A percentile compares a stretch with the other conserved stretches of the same genome.
phyloP scores from a whole-genome alignment of 192 early-diverging fungal genomes.

The Backusella luteola region DNA sequence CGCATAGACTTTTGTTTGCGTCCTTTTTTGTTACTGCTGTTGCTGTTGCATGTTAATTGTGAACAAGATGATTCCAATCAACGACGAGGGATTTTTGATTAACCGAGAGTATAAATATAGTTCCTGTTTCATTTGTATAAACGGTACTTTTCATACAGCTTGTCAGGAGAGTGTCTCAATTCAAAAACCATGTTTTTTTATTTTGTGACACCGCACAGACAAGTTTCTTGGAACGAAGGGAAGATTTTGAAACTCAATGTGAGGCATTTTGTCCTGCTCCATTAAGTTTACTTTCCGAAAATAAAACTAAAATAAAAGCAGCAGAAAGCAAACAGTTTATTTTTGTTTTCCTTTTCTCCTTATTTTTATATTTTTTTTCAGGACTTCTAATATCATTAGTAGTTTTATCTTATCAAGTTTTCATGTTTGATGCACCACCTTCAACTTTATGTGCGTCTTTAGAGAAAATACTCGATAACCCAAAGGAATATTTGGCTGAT shows the following conservation, averaged over 20 bases:
- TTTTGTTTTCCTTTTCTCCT: not conserved
- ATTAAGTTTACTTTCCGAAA: not conserved
- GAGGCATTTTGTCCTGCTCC: not conserved
- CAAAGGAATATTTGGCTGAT: constrained; percentile 30
- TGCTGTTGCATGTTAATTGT: not conserved
- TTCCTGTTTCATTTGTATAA: not conserved
- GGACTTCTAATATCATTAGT: not conserved
- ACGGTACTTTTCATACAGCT: not conserved
- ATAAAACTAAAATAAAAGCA: not conserved
- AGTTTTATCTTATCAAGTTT: not conserved
- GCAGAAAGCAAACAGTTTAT: not conserved
- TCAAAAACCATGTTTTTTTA: not conserved
- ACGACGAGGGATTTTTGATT: not conserved
- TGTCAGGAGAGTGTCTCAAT: not conserved
- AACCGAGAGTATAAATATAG: not conserved
- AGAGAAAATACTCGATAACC: constrained; percentile 15
- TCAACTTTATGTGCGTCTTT: constrained; percentile 19
- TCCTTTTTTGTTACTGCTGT: not conserved
- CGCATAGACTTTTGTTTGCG: not conserved
- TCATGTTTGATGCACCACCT: constrained; percentile 25
- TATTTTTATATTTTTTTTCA: not conserved
- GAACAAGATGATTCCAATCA: not conserved
- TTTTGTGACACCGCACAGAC: constrained; percentile 4
- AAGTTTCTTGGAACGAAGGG: not conserved
- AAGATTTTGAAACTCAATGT: not conserved